Evolutionary conservation across 192 early-diverging fungal species (phyloP), one percentile per base, ranked within the genome.

Genomic region (Lobulomyces angularis): DNA sequence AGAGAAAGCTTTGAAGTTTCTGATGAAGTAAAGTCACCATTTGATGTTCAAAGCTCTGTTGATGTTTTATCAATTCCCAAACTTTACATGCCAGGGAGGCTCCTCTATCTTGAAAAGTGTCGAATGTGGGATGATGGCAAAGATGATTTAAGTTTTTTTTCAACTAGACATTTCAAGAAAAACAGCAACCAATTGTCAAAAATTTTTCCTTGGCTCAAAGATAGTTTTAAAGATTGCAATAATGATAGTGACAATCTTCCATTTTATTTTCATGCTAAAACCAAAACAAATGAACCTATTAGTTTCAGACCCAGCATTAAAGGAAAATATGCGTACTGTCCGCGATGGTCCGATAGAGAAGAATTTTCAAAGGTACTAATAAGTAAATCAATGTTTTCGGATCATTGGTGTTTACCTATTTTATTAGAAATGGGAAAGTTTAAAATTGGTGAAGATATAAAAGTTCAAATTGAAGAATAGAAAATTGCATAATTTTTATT

Each of bases 281-380:
- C 19, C 19, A 18, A 37, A 3, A 37, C 35, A 22, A 37, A 3
- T 3, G 24, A 23, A 18, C 41, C 5, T 33, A 42, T 3, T 17
- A 24, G 3, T 5, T 8, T 33, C 22, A 42, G 32, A 7, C 24
- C 28, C 25, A 35, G 32, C 41, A 42, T 23, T 20, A 37, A 30
- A 22, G 47, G 43, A 29, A 45, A 61, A 27, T 58, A 58, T 33
- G 29, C 53, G 28, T 68, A 65, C 30, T 9, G 61, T 2, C 48
- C 65, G 4, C 39, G 37, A 5, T 68, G 65, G 65, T 51, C 56
- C 0, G 7, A 17, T 12, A 51, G 51, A 5, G 48, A 29, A 3
- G 45, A 36, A 21, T 62, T 68, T 36, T 43, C 49, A 9, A 54
- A 63, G 18, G 62, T 72, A 26, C 33, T 58, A 9, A 56, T 72